phyloP scores from a whole-genome alignment of 768 basidiomycete genomes.

The Lenzites betulinus region DNA sequence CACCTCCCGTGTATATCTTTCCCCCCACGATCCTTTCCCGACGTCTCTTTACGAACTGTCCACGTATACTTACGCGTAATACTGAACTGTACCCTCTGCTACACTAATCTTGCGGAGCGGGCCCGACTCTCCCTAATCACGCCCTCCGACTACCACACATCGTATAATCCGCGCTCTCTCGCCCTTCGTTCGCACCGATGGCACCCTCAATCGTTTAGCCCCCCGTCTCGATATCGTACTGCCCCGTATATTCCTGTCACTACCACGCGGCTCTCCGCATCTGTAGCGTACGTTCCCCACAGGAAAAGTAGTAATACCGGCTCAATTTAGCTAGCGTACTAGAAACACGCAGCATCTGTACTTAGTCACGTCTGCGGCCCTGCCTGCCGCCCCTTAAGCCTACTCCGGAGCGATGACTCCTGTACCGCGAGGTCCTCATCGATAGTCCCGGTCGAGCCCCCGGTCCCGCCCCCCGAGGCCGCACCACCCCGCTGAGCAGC shows the following conservation, averaged over 20 bases:
- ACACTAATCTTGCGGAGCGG: background rate
- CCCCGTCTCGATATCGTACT: conserved; percentile 12
- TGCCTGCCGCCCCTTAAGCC: conserved; percentile 1
- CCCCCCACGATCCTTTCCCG: conserved; percentile 22
- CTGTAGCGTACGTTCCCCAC: conserved; percentile 20
- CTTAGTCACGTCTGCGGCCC: conserved; percentile 14
- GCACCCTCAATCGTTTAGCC: conserved; percentile 16
- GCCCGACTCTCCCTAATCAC: conserved; percentile 13
- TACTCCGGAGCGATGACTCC: conserved; percentile 17
- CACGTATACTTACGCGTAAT: conserved; percentile 23
- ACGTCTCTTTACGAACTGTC: conserved; percentile 24
- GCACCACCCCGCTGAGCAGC: conserved; percentile 6
- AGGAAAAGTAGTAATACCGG: conserved; percentile 23
- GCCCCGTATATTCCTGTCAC: conserved; percentile 14
- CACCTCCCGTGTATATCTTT: conserved; percentile 18
- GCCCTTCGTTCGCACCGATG: conserved; percentile 15
- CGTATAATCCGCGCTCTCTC: conserved; percentile 9
- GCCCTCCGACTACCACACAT: conserved; percentile 15
- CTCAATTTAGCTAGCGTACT: conserved; percentile 22
- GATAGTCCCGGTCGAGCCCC: conserved; percentile 10
- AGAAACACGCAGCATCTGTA: conserved; percentile 14
- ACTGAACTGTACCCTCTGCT: conserved; percentile 13
- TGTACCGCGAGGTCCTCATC: conserved; percentile 9
- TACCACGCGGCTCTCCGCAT: conserved; percentile 13
- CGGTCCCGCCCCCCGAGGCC: background rate